Conservation (phyloP, 768 basidiomycete species). For the Clitopilus passeckerianus region DNA sequence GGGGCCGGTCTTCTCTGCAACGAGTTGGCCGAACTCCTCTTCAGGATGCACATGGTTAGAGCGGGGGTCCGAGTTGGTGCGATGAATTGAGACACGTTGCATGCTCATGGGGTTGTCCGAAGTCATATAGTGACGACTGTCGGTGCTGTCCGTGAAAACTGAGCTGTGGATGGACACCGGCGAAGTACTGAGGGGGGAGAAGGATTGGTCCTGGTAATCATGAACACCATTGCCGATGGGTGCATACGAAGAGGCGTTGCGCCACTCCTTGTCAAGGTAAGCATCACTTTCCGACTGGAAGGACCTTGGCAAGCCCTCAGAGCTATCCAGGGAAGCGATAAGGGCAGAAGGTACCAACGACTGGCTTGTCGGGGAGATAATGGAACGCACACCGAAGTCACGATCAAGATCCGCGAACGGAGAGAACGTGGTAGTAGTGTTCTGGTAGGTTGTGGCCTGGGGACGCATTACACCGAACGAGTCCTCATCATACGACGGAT, state of each 20-base stretch:
- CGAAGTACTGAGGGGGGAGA: slow-evolving; percentile 28
- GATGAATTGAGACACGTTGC: slow-evolving; percentile 24
- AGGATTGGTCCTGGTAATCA: slow-evolving; percentile 8
- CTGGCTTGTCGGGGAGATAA: slow-evolving; percentile 36
- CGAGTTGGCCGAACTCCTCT: slow-evolving; percentile 9
- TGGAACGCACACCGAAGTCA: slow-evolving; percentile 6
- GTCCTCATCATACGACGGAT: slow-evolving; percentile 39
- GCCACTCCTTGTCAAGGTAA: slow-evolving; percentile 50
- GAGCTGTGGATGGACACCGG: slow-evolving; percentile 33
- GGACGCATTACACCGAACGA: slow-evolving; percentile 20
- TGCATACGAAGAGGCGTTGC: slow-evolving; percentile 14
- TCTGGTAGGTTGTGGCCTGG: slow-evolving; percentile 9
- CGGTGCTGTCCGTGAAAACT: slow-evolving; percentile 7
- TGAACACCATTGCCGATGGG: slow-evolving; percentile 6
- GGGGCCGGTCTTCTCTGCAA: slow-evolving; percentile 22
- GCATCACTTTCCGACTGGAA: slow-evolving; percentile 52
- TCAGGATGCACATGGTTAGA: slow-evolving; percentile 5
- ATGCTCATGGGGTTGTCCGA: slow-evolving; percentile 20
- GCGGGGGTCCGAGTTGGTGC: slow-evolving; percentile 30
- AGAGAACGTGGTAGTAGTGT: slow-evolving; percentile 34
- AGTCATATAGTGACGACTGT: slow-evolving; percentile 35
- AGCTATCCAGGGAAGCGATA: slow-evolving; percentile 46
- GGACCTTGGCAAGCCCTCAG: slow-evolving; percentile 33
- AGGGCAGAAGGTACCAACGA: slow-evolving; percentile 54
- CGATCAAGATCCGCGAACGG: slow-evolving; percentile 46